A percentile compares a stretch with the other conserved stretches of the same genome.
Evolutionary conservation across 208 protist species (phyloP).

Genomic region (Tritrichomonas foetus): DNA sequence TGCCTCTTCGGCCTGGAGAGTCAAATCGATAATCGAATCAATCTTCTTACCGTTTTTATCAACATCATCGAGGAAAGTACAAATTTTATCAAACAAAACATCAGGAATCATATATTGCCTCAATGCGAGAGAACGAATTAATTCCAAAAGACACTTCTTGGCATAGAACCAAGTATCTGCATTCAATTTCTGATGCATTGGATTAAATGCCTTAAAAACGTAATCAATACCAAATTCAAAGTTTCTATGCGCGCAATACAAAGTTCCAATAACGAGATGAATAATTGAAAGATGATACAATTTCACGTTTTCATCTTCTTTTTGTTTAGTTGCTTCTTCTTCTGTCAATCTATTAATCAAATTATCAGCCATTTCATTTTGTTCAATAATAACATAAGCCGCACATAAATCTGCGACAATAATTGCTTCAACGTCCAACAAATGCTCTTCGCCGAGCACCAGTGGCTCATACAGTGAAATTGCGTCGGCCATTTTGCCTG

Average conservation of each 20-base stretch:
- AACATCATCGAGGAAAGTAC: constrained; percentile 80
- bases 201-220: constrained; percentile 56
- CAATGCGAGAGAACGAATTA: constrained; percentile 83
- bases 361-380: constrained; percentile 53
- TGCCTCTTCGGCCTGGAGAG: background rate
- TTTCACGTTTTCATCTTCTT: background rate
- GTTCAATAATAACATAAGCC: constrained; percentile 51
- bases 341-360: constrained; percentile 49
- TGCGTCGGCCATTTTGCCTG: constrained; percentile 48
- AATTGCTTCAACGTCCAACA: constrained; percentile 52
- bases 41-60: constrained; percentile 71
- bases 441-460: constrained; percentile 46
- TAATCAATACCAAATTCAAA: constrained; percentile 56
- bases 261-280: too few relatives aligned
- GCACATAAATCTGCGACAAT: constrained; percentile 58
- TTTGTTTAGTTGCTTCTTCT: constrained; percentile 9
- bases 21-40: constrained; percentile 30
- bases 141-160: constrained; percentile 77
- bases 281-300: constrained; percentile 55
- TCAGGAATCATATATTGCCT: constrained; percentile 89
- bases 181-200: constrained; percentile 47
- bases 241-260: constrained; percentile 56
- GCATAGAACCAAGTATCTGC: constrained; percentile 60
- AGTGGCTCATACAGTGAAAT: constrained; percentile 53
- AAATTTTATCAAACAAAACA: constrained; percentile 76